Percentiles rank a stretch among this genome's conserved stretches.
These are phyloP conservation scores for Pyricularia pennisetigena DNA, from an alignment of 2,329 filamentous ascomycete species.

Conservation along the genomic window DNA sequence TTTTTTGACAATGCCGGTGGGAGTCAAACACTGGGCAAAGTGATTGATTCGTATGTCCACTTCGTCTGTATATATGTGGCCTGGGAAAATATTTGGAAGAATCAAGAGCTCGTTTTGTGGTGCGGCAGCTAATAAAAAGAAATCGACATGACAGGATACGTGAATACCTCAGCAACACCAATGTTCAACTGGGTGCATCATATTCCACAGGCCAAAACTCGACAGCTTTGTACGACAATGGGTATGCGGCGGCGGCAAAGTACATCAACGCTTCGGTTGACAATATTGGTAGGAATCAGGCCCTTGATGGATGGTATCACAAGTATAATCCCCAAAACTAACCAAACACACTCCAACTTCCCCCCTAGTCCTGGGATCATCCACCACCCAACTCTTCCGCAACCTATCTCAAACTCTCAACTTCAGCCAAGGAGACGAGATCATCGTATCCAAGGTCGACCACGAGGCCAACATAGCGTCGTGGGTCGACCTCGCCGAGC, in stretches of 20 bases:
- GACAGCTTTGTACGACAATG: constrained; percentile 47
- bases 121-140: not conserved
- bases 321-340: not conserved
- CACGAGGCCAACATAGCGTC: constrained; percentile 71
- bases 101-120: not conserved
- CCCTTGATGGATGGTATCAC: not conserved
- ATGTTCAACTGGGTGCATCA: constrained; percentile 67
- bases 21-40: constrained; percentile 57
- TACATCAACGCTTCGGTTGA: constrained; percentile 59
- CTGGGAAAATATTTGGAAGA: not conserved
- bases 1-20: constrained; percentile 74
- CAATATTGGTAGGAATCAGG: constrained; percentile 44
- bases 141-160: constrained; percentile 41
- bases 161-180: constrained; percentile 56
- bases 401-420: constrained; percentile 52
- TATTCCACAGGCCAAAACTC: constrained; percentile 53
- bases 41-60: constrained; percentile 53
- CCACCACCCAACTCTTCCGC: constrained; percentile 67
- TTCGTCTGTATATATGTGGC: not conserved
- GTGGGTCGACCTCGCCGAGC: constrained; percentile 59
- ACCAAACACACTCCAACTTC: not conserved
- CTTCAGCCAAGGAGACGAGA: constrained; percentile 49
- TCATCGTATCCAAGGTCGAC: constrained; percentile 63
- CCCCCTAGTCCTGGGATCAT: constrained; percentile 53
- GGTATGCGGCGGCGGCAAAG: constrained; percentile 53